A percentile compares a stretch with the other conserved stretches of the same genome.
phyloP scores from a whole-genome alignment of 768 basidiomycete genomes.

The Coprinellus aureogranulatus region DNA sequence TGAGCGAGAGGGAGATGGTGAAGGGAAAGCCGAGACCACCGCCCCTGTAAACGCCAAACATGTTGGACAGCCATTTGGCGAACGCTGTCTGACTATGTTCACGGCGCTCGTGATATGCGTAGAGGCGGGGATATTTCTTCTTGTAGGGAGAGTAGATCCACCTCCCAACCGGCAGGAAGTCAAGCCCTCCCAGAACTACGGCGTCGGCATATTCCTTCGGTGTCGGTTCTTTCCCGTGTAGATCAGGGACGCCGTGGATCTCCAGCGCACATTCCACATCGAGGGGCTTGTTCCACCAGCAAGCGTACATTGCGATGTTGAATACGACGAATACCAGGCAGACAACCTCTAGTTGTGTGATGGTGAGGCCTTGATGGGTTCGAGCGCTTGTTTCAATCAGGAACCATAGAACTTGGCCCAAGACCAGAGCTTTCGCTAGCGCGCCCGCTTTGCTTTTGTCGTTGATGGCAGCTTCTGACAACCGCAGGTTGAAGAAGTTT shows the following conservation, averaged over 20 bases:
- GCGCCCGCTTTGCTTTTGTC: constrained; percentile 32
- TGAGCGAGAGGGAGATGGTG: too few species aligned
- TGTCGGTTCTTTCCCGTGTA: too few species aligned
- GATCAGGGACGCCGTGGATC: too few species aligned
- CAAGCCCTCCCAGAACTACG: constrained; percentile 19
- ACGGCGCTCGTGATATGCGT: too few species aligned
- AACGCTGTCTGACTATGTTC: too few species aligned
- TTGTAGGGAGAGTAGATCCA: background rate
- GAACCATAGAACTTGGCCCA: constrained; percentile 37
- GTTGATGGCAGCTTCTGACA: constrained; percentile 19
- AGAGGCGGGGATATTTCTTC: background rate
- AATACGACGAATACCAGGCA: constrained; percentile 33
- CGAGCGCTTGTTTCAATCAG: constrained; percentile 27
- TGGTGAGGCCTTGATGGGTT: constrained; percentile 17
- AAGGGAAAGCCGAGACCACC: too few species aligned
- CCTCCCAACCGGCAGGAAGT: constrained; percentile 12
- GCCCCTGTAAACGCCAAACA: too few species aligned
- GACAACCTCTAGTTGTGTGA: constrained; percentile 34
- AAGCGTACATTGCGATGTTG: constrained; percentile 25
- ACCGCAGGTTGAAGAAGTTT: constrained; percentile 7
- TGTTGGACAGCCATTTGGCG: too few species aligned
- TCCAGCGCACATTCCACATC: constrained; percentile 23
- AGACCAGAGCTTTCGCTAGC: constrained; percentile 31
- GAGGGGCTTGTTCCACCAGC: constrained; percentile 42
- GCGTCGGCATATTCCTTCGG: constrained; percentile 5